Base-by-base conservation (phyloP, 495 filamentous ascomycete species). In the Platismatia glauca region DNA sequence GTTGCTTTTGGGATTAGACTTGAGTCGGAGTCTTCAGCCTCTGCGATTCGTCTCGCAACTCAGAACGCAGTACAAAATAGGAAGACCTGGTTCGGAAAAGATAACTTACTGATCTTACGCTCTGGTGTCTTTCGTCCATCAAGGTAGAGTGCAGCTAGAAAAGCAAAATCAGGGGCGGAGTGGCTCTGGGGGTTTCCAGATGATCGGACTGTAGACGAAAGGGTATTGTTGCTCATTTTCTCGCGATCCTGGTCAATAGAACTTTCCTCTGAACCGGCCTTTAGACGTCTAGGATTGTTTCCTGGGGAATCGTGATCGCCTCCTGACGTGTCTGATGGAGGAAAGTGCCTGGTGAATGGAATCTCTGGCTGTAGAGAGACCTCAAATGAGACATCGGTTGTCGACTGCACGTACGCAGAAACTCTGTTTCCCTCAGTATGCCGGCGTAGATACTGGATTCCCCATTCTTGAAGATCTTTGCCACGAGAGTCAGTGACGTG, bases 391-490 rank as follows among this genome's bases (percentile, higher is more conserved):
- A 43, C 41, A 22, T 63, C 61, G 7, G 61, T 57, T 7, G 20
- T 61, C n/a, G 71, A 70, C 50, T 72, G 39, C 29, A 74, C 61
- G 44, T 71, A 71, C 24, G 72, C 64, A 39, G 68, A 71, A n/a
- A 67, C 63, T 31, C 43, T 58, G 15, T 58, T 62, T 5, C 18
- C 31, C 7, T 44, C 34, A n/a, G n/a, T 24, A 5, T 59, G 37
- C 7, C 57, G 55, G 7, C 63, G 58, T 20, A 61, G 50, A 48
- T 66, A 48, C 27, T 66, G 71, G 8, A 61, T 43, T 6, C 71
- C 72, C 63, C 64, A 73, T 60, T 74, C 72, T 43, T 59, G 22
- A 57, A 74, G 50, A 13, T 50, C 35, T n/a, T 48, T 46, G 22
- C 66, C 64, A 31, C 58, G 20, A 7, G 27, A 34, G 50, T 68